Conservation (phyloP, 768 basidiomycete genomes). For the Pleurotus djamor region DNA sequence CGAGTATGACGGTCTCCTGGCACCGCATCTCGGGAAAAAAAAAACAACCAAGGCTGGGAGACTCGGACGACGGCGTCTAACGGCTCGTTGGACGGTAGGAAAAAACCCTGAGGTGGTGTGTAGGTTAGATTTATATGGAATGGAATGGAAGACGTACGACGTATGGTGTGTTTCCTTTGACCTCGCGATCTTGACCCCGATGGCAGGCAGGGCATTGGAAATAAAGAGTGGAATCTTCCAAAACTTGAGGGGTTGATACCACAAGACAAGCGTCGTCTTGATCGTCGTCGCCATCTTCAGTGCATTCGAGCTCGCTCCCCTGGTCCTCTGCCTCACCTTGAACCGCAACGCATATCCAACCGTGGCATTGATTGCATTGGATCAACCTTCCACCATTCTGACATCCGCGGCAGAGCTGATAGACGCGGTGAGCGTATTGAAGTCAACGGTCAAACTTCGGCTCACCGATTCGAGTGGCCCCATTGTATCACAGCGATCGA, state of each 20-base stretch:
- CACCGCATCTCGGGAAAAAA: neutral
- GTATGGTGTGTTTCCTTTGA: neutral
- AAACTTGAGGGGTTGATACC: neutral
- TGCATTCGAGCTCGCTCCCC: no score
- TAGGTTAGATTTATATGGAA: neutral
- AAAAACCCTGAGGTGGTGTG: neutral
- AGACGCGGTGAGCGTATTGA: no score
- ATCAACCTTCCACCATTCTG: neutral
- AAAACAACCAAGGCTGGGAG: neutral
- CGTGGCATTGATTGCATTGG: neutral
- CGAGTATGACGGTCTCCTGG: neutral
- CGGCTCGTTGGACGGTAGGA: neutral
- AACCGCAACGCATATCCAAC: neutral
- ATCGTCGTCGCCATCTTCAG: neutral
- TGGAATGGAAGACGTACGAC: neutral
- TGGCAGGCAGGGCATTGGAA: neutral
- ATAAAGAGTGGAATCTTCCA: neutral
- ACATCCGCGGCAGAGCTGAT: neutral
- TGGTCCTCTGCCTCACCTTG: neutral
- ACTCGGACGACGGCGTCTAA: neutral
- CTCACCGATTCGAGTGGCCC: no score
- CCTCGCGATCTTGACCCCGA: neutral
- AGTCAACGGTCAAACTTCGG: neutral
- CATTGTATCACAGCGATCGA: no score
- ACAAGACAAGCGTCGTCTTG: neutral